phyloP scores from a whole-genome alignment of 257 asterid genomes.

The Jaltomata sinuosa region DNA sequence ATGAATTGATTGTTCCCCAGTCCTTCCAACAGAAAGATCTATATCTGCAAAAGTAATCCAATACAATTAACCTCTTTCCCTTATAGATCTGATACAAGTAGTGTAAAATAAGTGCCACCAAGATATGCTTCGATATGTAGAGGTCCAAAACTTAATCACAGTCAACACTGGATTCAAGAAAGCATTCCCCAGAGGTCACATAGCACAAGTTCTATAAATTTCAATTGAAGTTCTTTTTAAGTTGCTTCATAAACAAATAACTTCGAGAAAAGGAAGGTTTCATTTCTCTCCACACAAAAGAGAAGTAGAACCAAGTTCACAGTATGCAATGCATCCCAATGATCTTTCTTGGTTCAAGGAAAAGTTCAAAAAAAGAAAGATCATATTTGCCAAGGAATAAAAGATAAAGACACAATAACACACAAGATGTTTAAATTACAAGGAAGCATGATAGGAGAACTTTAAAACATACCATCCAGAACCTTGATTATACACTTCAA shows the following conservation, averaged over 20 bases:
- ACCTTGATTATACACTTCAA: background rate
- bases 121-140: background rate
- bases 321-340: background rate
- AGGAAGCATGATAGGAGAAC: background rate
- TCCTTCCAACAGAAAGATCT: slow-evolving; percentile 82
- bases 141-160: background rate
- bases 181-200: background rate
- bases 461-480: background rate
- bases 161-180: background rate
- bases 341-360: background rate
- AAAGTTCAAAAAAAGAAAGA: background rate
- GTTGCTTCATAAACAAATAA: background rate
- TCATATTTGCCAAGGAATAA: background rate
- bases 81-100: background rate
- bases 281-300: background rate
- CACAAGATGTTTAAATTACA: background rate
- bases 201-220: background rate
- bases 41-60: slow-evolving; percentile 43
- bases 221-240: background rate
- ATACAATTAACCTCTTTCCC: background rate
- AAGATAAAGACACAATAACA: background rate
- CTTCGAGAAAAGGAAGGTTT: background rate
- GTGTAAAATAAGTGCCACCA: background rate
- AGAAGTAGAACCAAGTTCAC: background rate
- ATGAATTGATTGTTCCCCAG: slow-evolving; percentile 91